Base-by-base conservation (phyloP, 169 alveolate species). In the Miamiensis avidus region DNA sequence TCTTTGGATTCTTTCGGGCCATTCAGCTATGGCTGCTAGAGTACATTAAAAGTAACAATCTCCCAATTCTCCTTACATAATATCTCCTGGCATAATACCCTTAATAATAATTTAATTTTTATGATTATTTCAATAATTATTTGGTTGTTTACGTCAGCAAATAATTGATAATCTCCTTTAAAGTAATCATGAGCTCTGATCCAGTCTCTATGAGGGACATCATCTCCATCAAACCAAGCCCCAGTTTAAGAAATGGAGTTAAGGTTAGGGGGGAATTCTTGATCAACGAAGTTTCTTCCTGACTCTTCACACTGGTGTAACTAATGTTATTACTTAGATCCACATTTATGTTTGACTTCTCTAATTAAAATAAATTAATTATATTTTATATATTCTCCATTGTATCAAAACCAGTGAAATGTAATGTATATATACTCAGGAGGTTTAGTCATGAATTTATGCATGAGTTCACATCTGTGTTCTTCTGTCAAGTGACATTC, bases 1-100 rank as follows among this genome's bases (percentile, higher is more conserved):
- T 0, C 65, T 30, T 74, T 34, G n/a, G 30, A 81, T 81, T 72
- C 78, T 65, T 0, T 81, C 69, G 20, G 92, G 89, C 25, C 79
- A 75, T 74, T 93, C 96, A 29, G 97, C 96, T 33, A 93, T 88
- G 16, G 95, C 94, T 30, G 96, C 88, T 65, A 93, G 74, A 1
- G 90, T 91, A 49, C 93, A 88, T 34, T 93, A 89, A 72, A 92
- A 93, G 82, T 91, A 93, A 85, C 96, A 86, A 85, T 95, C 95
- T 30, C 96, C 97, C 75, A 95, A 85, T 34, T 85, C 93, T 0
- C 97, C 97, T 90, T 95, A 91, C 0, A n/a, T 65, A 64, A 95
- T 94, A 82, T 95, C 97, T 32, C 74, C 64, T 65, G 84, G 91
- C 30, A 32, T 32, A 78, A 78, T 78, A 11, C 69, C 69, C 69